Evolutionary conservation across 371 early-diverging fungal genomes (phyloP), one percentile per base, ranked within the genome.

Genomic region (Nematocida minor): DNA sequence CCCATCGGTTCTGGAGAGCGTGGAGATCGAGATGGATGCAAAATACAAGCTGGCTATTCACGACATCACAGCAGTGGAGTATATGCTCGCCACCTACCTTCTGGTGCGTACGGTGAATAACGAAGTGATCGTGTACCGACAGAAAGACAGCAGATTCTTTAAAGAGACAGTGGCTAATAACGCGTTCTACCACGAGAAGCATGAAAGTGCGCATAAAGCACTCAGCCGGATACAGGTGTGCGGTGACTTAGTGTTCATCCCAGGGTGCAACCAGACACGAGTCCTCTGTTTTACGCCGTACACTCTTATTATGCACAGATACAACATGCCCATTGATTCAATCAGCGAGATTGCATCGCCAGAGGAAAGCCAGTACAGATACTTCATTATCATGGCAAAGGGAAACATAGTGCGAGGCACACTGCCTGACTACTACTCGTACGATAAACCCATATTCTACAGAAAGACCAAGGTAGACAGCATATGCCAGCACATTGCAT

Each of bases 381-480:
- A 4, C 11, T 74, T 74, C 36, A 60, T 48, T 34, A 38, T 74
- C 11, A 46, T 74, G 32, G 63, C 77, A 14, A 74, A 74, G 53
- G 63, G 62, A 14, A 62, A 63, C 34, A 40, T 74, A 55, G 63
- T 66, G 18, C 4, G 31, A 7, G 77, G 77, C 14, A 46, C 3
- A 4, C 54, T 74, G 22, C 48, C 46, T 1, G n/a, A n/a, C n/a
- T 0, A 7, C 0, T 53, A 64, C 55, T 22, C 20, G 49, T 74
- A 66, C 42, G 63, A 74, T 31, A 62, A 54, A 42, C 6, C 44
- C 18, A 20, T 74, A 3, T 25, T 54, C 16, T 74, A 74, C 66
- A 49, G 27, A 31, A 62, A 29, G 18, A 63, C 63, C 0, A 34
- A 42, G 41, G 40, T 63, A 2, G 77, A 62, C 34, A 47, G 63